These are phyloP conservation scores for Apiospora marii DNA, from an alignment of 2,329 filamentous ascomycete genomes.

Conservation along the genomic window DNA sequence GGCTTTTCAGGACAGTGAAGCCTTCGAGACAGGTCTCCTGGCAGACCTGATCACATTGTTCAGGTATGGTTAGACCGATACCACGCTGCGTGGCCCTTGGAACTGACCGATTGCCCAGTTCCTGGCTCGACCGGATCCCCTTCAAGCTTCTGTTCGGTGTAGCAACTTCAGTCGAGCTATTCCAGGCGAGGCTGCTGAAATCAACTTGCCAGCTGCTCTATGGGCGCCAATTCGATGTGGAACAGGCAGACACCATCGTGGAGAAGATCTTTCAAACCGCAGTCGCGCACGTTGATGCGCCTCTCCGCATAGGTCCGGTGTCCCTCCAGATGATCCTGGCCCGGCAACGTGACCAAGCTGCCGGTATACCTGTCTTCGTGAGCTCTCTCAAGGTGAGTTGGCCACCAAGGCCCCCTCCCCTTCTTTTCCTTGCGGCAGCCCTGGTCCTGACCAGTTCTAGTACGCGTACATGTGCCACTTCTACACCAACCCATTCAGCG, in stretches of 20 bases:
- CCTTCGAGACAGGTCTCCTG: conserved; percentile 76
- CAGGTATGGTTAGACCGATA: conserved; percentile 51
- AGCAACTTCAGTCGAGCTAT: conserved; percentile 81
- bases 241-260: conserved; percentile 74
- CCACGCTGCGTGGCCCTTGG: neutral
- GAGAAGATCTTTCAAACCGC: conserved; percentile 75
- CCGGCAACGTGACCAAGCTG: conserved; percentile 78
- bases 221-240: conserved; percentile 79
- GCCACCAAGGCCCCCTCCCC: neutral
- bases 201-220: conserved; percentile 71
- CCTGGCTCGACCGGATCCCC: conserved; percentile 78
- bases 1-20: conserved; percentile 83
- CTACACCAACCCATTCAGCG: conserved; percentile 77
- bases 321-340: conserved; percentile 71
- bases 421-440: neutral
- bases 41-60: conserved; percentile 75
- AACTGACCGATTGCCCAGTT: conserved; percentile 38
- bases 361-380: conserved; percentile 76
- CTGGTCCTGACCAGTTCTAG: conserved; percentile 49
- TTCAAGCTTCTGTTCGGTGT: conserved; percentile 82
- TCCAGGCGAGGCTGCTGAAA: conserved; percentile 77
- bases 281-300: conserved; percentile 63
- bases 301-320: conserved; percentile 69
- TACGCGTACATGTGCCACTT: conserved; percentile 90
- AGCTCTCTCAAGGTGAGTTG: conserved; percentile 69